Conservation (phyloP, 768 basidiomycete species). For the Nevesoporus exiguus region DNA sequence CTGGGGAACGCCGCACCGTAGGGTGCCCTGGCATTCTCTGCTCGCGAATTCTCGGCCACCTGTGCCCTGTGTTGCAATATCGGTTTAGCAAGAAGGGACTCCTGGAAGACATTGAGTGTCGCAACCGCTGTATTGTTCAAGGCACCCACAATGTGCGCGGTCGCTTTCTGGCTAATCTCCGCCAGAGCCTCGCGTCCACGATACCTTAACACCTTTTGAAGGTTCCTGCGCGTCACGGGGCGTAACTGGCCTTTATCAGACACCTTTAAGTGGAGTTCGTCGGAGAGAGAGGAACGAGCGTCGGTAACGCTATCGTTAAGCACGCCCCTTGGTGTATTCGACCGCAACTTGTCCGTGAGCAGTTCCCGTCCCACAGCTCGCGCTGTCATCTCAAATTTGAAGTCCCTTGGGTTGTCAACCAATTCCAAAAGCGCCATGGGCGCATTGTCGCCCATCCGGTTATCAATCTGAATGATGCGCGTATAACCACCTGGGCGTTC, state of each 20-base stretch:
- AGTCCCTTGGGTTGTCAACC: slow-evolving; percentile 90
- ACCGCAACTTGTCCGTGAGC: slow-evolving; percentile 51
- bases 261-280: slow-evolving; percentile 42
- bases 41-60: slow-evolving; percentile 33
- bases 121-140: background rate
- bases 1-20: slow-evolving; percentile 25
- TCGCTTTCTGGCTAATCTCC: slow-evolving; percentile 54
- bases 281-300: slow-evolving; percentile 44
- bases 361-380: slow-evolving; percentile 85
- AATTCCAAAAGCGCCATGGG: slow-evolving; percentile 88
- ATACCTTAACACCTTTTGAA: slow-evolving; percentile 70
- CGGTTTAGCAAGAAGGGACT: slow-evolving; percentile 64
- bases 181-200: slow-evolving; percentile 44
- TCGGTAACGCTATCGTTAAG: slow-evolving; percentile 50
- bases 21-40: slow-evolving; percentile 24
- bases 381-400: slow-evolving; percentile 86
- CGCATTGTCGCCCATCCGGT: slow-evolving; percentile 88
- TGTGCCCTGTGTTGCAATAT: slow-evolving; percentile 46
- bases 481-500: slow-evolving; percentile 91
- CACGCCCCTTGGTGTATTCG: slow-evolving; percentile 41
- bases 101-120: slow-evolving; percentile 39
- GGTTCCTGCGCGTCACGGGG: slow-evolving; percentile 67
- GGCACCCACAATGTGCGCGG: slow-evolving; percentile 60
- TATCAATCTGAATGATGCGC: slow-evolving; percentile 88
- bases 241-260: slow-evolving; percentile 46